A percentile compares a stretch with the other conserved stretches of the same genome.
These are phyloP conservation scores for Porphyrellus cyaneotinctus DNA, from an alignment of 768 basidiomycete species.

Conservation along the genomic window DNA sequence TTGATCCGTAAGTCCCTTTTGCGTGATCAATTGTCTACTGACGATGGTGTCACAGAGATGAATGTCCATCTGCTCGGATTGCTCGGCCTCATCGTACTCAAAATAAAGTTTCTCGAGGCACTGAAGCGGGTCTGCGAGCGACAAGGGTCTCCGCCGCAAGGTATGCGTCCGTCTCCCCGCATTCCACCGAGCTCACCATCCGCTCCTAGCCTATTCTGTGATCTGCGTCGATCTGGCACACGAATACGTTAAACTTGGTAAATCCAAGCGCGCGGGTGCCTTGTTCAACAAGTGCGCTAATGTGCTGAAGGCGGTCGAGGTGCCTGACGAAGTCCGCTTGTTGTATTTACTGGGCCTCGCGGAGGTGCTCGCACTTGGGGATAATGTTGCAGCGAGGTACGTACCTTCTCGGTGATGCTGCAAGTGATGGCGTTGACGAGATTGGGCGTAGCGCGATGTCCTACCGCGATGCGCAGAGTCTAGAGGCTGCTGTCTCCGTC, in stretches of 20 bases:
- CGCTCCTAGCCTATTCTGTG: constrained; percentile 50
- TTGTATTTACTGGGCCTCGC: constrained; percentile 63
- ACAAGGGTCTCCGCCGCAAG: constrained; percentile 39
- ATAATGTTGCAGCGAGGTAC: constrained; percentile 60
- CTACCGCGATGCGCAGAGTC: constrained; percentile 57
- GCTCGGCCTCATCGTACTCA: constrained; percentile 59
- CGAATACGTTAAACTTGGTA: constrained; percentile 79
- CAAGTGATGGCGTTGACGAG: not conserved
- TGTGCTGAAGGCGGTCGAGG: constrained; percentile 39
- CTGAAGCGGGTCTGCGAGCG: constrained; percentile 58
- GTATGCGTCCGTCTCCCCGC: constrained; percentile 28
- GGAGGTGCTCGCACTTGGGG: constrained; percentile 53
- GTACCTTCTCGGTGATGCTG: not conserved
- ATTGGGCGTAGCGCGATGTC: constrained; percentile 37
- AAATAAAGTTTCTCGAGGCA: constrained; percentile 63
- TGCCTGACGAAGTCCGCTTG: constrained; percentile 50
- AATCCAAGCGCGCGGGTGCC: constrained; percentile 53
- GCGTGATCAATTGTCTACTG: not conserved
- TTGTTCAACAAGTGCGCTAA: constrained; percentile 61
- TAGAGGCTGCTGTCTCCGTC: constrained; percentile 39
- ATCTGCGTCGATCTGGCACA: constrained; percentile 70
- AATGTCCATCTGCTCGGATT: constrained; percentile 62
- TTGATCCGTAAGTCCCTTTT: constrained; percentile 48
- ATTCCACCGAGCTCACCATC: not conserved
- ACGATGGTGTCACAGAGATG: constrained; percentile 39